Conservation (phyloP, 345 rosid genomes). For the Capsella bursapastoris region DNA sequence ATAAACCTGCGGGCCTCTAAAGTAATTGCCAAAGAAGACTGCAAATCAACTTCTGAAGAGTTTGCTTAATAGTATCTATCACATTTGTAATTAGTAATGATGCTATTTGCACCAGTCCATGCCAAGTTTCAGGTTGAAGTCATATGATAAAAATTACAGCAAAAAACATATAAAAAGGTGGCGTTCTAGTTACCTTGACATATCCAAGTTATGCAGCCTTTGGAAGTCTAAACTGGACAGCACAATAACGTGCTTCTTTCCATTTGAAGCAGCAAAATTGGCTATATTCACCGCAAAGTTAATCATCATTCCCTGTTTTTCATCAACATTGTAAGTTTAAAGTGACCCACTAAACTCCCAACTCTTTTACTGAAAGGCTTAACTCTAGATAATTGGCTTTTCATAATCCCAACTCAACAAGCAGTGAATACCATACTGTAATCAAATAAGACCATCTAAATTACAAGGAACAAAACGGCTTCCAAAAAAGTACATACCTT, state of each 20-base stretch:
- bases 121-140: not conserved
- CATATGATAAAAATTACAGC: not conserved
- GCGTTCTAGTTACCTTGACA: slow-evolving; percentile 64
- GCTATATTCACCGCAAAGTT: slow-evolving; percentile 82
- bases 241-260: slow-evolving; percentile 71
- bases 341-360: not conserved
- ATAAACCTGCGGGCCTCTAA: slow-evolving; percentile 75
- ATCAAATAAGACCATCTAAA: not conserved
- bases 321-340: slow-evolving; percentile 23
- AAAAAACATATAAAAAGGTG: slow-evolving; percentile 11
- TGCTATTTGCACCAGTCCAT: slow-evolving; percentile 17
- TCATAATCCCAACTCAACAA: slow-evolving; percentile 22
- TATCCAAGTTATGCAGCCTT: slow-evolving; percentile 78
- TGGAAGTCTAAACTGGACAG: slow-evolving; percentile 92
- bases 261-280: slow-evolving; percentile 72
- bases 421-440: not conserved
- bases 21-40: slow-evolving; percentile 23
- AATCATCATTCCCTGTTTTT: slow-evolving; percentile 74
- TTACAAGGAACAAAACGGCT: not conserved
- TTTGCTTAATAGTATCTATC: not conserved
- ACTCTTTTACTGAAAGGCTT: not conserved
- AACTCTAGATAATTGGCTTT: slow-evolving; percentile 6
- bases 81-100: not conserved
- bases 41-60: slow-evolving; percentile 13
- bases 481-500: slow-evolving; percentile 53